Evolutionary conservation across 306 rosid genomes (phyloP), one percentile per base, ranked within the genome.

Genomic region (Glycine soja): DNA sequence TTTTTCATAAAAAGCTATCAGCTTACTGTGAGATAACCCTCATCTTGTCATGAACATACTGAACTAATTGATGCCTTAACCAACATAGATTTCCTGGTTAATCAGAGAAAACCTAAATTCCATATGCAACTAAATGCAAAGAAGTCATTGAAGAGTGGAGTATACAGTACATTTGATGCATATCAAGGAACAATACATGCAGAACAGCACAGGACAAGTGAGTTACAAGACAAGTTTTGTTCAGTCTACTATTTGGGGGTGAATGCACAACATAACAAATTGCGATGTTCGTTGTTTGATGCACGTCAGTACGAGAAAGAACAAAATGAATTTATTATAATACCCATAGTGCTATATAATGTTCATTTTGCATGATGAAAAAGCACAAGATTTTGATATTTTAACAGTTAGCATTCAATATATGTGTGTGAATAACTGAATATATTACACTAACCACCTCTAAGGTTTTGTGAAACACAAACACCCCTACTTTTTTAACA

Each of bases 61-160:
- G 51, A 72, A 70, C 9, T 77, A 62, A 18, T 46, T 62, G 58
- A 70, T 46, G 14, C 19, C 56, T 52, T 14, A 57, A 59, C 67
- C 76, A 73, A 46, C 1, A 38, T 38, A 8, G 16, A 2, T 74
- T 46, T 65, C 14, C 52, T 12, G 42, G 58, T 19, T 19, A 19
- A 6, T 30, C 42, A 65, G 64, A 50, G 18, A 42, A 43, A 43
- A 51, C 45, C 14, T 3, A 45, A 72, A 64, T 73, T 73, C 36
- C 40, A 64, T 43, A 65, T 8, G 70, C 68, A 72, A 64, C 58
- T 19, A 77, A 15, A 77, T 34, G 75, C 13, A 58, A 58, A 58
- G 6, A 64, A 42, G 58, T 52, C 11, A n/a, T 51, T 63, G 18
- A 63, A 48, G 19, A 50, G 16, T 13, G 18, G 34, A 75, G 19